These are phyloP conservation scores for Trichosporon ovoides DNA, from an alignment of 1,284 basidiomycete genomes.

Conservation along the genomic window DNA sequence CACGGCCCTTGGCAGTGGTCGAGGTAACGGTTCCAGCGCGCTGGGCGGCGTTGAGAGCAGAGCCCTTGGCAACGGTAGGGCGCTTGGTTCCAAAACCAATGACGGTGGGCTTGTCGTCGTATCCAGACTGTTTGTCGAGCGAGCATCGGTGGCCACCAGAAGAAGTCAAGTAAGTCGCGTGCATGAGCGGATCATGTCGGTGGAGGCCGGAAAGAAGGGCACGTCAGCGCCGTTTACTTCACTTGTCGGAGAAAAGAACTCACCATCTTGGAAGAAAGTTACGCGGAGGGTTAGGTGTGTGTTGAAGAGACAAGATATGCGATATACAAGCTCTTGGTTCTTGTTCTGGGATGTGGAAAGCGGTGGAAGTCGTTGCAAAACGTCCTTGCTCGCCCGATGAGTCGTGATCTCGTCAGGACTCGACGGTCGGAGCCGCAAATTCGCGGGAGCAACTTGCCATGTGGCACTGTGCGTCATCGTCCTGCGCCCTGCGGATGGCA, in stretches of 20 bases:
- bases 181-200: neutral
- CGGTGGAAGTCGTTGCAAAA: constrained; percentile 5
- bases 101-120: constrained; percentile 40
- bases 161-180: neutral
- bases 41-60: constrained; percentile 33
- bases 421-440: constrained; percentile 5
- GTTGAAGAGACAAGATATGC: no score
- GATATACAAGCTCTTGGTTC: neutral
- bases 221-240: neutral
- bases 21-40: constrained; percentile 22
- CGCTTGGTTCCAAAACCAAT: constrained; percentile 42
- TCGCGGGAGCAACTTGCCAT: constrained; percentile 3
- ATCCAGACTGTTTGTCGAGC: constrained; percentile 30
- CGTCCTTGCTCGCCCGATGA: neutral
- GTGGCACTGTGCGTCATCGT: constrained; percentile 3
- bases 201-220: neutral
- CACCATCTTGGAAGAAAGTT: constrained; percentile 1
- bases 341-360: neutral
- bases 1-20: constrained; percentile 22
- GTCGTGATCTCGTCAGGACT: constrained; percentile 4
- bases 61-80: constrained; percentile 21
- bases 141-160: neutral
- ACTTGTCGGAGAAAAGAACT: neutral
- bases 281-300: neutral
- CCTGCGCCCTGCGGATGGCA: neutral